Evolutionary conservation across 306 rosid genomes (phyloP), one percentile per base, ranked within the genome.

Genomic region (Luffa acutangula): DNA sequence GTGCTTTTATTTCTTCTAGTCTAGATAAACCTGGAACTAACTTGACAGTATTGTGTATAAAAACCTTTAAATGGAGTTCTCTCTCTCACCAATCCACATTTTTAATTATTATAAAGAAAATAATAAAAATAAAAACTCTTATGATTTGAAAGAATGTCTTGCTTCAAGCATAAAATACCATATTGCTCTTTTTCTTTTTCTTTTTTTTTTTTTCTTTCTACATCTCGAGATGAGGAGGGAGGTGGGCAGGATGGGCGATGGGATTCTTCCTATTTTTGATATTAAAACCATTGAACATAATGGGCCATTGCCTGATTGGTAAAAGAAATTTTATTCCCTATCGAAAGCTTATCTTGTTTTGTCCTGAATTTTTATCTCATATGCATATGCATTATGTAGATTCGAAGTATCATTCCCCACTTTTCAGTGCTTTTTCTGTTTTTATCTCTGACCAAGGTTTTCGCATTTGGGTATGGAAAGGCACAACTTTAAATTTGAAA

Each of bases 341-440:
- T 49, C 31, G 60, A 49, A 73, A 48, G 21, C 37, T 48, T 34
- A 48, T 73, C 9, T 49, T 49, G 59, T 46, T 31, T 71, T 73
- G 60, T 73, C 43, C 43, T 41, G 17, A 69, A 41, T n/a, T 9
- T 41, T 69, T 41, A 41, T 42, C 75, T 20, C 17, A 42, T 42
- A 69, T 69, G 49, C 48, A 37, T 21, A 21, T 20, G 77, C 21
- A 49, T 46, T 15, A 73, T 48, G 77, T 34, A 73, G 75, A 69
- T 69, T 41, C 18, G 34, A 45, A 69, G 53, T 41, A 69, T 69
- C 53, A 69, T 69, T 41, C 75, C 75, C 42, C 75, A 69, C 75
- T 69, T 69, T 48, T 46, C 77, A 43, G 77, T 45, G 77, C 54
- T 71, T 70, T 71, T 48, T 71, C 58, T 71, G 76, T 11, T 71